A percentile compares a stretch with the other conserved stretches of the same genome.
Evolutionary conservation across 1,139 yeast species (phyloP).

Genomic region (Yamadazyma dendronema): DNA sequence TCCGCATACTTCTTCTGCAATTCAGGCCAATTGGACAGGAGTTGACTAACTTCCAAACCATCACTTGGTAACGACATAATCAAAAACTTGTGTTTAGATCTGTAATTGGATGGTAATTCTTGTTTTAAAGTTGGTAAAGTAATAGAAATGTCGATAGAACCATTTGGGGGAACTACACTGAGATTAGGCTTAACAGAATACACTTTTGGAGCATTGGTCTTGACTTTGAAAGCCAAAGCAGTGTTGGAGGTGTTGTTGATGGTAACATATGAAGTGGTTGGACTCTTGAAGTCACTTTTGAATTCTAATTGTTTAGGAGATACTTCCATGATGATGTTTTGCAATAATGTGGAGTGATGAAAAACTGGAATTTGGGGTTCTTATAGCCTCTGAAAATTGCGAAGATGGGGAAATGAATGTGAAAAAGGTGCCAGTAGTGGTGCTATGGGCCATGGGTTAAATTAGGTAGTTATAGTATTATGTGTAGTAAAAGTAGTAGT

Average conservation of each 20-base stretch:
- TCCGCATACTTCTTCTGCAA: slow-evolving; percentile 14
- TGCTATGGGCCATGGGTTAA: background rate
- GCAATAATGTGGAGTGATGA: no score
- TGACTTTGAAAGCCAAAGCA: slow-evolving; percentile 17
- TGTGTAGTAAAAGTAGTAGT: no score
- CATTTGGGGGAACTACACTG: slow-evolving; percentile 12
- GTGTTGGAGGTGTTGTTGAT: slow-evolving; percentile 9
- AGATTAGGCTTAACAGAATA: slow-evolving; percentile 18
- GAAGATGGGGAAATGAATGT: background rate
- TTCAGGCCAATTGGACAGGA: slow-evolving; percentile 14
- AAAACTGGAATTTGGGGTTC: background rate
- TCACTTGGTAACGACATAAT: slow-evolving; percentile 16
- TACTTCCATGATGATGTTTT: slow-evolving; percentile 14
- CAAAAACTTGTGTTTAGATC: slow-evolving; percentile 17
- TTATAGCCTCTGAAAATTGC: background rate
- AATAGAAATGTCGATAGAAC: slow-evolving; percentile 11
- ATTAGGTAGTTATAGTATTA: no score
- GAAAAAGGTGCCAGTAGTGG: background rate
- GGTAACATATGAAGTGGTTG: slow-evolving; percentile 13
- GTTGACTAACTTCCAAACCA: slow-evolving; percentile 5
- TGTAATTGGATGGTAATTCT: slow-evolving; percentile 15
- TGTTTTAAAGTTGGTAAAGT: slow-evolving; percentile 16
- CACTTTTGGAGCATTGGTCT: slow-evolving; percentile 18
- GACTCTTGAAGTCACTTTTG: slow-evolving; percentile 14
- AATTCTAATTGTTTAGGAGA: slow-evolving; percentile 13